Evolutionary conservation across 768 basidiomycete genomes (phyloP).

Genomic region (Sporobolomyces pararoseus): DNA sequence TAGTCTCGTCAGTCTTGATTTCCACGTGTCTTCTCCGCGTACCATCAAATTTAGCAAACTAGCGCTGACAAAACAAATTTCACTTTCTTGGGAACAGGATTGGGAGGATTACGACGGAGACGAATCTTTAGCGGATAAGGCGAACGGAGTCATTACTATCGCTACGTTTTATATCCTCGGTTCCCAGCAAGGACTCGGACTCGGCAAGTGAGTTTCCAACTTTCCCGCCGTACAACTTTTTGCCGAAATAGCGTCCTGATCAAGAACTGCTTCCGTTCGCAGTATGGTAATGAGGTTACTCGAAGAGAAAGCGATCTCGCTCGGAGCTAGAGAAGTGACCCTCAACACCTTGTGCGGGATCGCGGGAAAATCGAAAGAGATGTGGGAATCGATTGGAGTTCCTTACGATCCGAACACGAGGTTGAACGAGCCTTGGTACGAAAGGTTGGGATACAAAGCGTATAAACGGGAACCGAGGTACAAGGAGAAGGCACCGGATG

Average conservation of each 20-base stretch:
- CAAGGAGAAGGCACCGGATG: background rate
- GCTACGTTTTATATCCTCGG: conserved; percentile 30
- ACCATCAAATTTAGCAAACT: too few species aligned
- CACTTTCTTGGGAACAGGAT: too few species aligned
- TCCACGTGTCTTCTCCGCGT: too few species aligned
- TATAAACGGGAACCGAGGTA: conserved; percentile 26
- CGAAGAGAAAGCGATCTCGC: conserved; percentile 7
- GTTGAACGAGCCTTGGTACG: conserved; percentile 32
- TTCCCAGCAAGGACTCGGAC: conserved; percentile 23
- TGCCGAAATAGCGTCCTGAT: background rate
- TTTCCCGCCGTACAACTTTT: too few species aligned
- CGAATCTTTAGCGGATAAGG: background rate
- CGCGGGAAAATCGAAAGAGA: background rate
- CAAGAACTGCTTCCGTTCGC: background rate
- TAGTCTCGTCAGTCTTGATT: too few species aligned
- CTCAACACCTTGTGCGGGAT: conserved; percentile 30
- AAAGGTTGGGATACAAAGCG: conserved; percentile 16
- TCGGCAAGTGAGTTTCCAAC: conserved; percentile 17
- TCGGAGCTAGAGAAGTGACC: conserved; percentile 7
- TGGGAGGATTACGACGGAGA: conserved; percentile 34
- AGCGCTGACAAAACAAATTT: too few species aligned
- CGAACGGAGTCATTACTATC: conserved; percentile 1
- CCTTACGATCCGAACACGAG: background rate
- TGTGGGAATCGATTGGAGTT: conserved; percentile 17
- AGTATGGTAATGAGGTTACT: conserved; percentile 32